These are phyloP conservation scores for Lomentospora prolificans DNA, from an alignment of 2,329 filamentous ascomycete genomes.

Conservation along the genomic window DNA sequence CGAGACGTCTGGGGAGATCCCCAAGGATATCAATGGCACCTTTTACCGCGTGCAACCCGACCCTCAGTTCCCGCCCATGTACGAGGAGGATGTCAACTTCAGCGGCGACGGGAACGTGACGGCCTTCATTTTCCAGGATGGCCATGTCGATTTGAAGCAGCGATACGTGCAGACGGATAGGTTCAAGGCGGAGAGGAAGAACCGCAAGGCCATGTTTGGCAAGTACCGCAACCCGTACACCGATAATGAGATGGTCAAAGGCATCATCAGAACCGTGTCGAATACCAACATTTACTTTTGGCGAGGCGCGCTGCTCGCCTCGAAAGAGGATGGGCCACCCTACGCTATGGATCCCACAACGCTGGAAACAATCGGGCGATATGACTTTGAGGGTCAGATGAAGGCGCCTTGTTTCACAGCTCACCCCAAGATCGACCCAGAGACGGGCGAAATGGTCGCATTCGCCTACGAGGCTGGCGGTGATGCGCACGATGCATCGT, in stretches of 20 bases:
- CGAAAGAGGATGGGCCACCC: constrained; percentile 44
- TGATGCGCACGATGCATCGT: constrained; percentile 29
- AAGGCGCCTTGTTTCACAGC: constrained; percentile 37
- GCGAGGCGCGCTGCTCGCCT: constrained; percentile 42
- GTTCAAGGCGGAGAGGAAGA: constrained; percentile 24
- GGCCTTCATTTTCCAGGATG: constrained; percentile 23
- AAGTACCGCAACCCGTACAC: constrained; percentile 44
- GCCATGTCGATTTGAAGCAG: constrained; percentile 21
- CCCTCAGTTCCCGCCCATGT: constrained; percentile 42
- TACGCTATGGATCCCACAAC: constrained; percentile 40
- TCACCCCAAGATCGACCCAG: constrained; percentile 42
- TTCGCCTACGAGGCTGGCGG: constrained; percentile 40
- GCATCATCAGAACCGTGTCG: constrained; percentile 43
- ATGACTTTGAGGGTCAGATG: constrained; percentile 43
- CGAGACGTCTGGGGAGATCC: constrained; percentile 31
- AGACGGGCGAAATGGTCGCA: constrained; percentile 40
- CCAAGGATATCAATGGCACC: constrained; percentile 32
- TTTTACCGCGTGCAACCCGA: constrained; percentile 43
- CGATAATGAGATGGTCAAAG: constrained; percentile 43
- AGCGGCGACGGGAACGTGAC: constrained; percentile 28
- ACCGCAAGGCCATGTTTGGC: constrained; percentile 21
- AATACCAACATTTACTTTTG: constrained; percentile 54
- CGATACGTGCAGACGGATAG: constrained; percentile 29
- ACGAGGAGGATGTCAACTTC: constrained; percentile 35
- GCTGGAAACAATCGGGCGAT: constrained; percentile 37